phyloP scores from a whole-genome alignment of 106 monocot species.

The Alisma plantagoaquatica region DNA sequence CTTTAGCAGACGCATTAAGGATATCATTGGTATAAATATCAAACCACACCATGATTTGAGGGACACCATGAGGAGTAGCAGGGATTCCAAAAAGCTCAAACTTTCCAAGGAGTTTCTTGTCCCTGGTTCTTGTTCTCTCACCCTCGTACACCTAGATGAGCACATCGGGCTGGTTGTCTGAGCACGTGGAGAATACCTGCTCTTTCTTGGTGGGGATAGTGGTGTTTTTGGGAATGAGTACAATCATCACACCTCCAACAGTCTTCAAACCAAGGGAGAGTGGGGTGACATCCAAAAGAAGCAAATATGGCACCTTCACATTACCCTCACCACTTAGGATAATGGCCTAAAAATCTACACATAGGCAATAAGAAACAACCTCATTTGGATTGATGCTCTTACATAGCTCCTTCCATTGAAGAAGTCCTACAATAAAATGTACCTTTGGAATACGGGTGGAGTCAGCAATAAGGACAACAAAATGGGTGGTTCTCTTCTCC shows the following conservation, averaged over 20 bases:
- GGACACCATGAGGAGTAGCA: slow-evolving; percentile 42
- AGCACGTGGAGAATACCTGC: slow-evolving; percentile 46
- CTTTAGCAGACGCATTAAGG: slow-evolving; percentile 49
- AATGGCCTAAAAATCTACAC: slow-evolving; percentile 39
- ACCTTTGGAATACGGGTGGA: slow-evolving; percentile 29
- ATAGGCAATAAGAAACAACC: slow-evolving; percentile 42
- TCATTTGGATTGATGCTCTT: slow-evolving; percentile 31
- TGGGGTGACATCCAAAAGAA: slow-evolving; percentile 4
- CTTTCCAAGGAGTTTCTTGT: slow-evolving; percentile 32
- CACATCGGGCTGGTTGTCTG: slow-evolving; percentile 45
- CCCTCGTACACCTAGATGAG: slow-evolving; percentile 46
- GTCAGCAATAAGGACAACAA: too few relatives aligned
- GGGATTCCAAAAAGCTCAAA: slow-evolving; percentile 53
- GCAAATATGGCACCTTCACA: background rate
- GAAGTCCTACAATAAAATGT: slow-evolving; percentile 41
- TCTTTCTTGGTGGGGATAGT: too few relatives aligned
- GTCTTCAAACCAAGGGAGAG: slow-evolving; percentile 1
- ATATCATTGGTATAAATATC: slow-evolving; percentile 58
- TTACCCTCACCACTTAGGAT: slow-evolving; percentile 25
- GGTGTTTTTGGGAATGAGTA: slow-evolving; percentile 31
- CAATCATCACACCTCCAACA: background rate
- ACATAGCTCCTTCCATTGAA: slow-evolving; percentile 33
- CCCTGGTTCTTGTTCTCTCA: slow-evolving; percentile 2
- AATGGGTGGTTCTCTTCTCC: background rate
- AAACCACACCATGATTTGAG: slow-evolving; percentile 52